Percentiles rank a stretch among this genome's conserved stretches.
Evolutionary conservation across 306 rosid species (phyloP).

Genomic region (Carpinus viminea): DNA sequence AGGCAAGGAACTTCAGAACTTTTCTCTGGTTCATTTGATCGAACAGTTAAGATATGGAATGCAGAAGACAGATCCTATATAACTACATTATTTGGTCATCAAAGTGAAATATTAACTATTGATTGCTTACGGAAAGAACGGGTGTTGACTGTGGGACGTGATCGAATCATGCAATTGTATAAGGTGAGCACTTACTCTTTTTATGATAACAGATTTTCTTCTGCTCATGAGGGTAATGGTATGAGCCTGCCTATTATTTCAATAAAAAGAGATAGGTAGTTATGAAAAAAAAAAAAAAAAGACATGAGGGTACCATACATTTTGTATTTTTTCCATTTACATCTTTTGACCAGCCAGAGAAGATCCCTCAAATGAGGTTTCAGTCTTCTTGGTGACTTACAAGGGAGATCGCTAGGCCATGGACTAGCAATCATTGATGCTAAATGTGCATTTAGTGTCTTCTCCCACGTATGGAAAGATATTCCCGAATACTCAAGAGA

Average conservation of each 20-base stretch:
- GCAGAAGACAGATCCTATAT: slow-evolving; percentile 91
- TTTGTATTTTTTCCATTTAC: not conserved
- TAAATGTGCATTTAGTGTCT: not conserved
- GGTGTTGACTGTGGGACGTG: slow-evolving; percentile 81
- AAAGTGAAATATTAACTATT: slow-evolving; percentile 71
- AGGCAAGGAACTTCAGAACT: slow-evolving; percentile 93
- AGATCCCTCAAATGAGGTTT: not conserved
- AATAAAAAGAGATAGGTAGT: too few relatives aligned
- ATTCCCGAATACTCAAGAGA: not conserved
- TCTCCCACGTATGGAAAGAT: not conserved
- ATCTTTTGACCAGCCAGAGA: not conserved
- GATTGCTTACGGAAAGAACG: slow-evolving; percentile 93
- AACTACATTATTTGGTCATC: slow-evolving; percentile 88
- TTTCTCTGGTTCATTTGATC: slow-evolving; percentile 94
- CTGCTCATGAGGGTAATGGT: too few relatives aligned
- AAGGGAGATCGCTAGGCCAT: not conserved
- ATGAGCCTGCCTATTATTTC: too few relatives aligned
- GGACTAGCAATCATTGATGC: not conserved
- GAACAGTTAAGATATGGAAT: slow-evolving; percentile 93
- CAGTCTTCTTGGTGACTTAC: not conserved
- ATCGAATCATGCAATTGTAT: slow-evolving; percentile 84
- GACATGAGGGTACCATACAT: not conserved
- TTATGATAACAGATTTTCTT: too few relatives aligned
- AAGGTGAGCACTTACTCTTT: slow-evolving; percentile 51
- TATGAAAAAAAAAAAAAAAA: not conserved